Percentiles rank a stretch among this genome's conserved stretches.
Evolutionary conservation across 345 rosid genomes (phyloP).

Genomic region (Geranium brycei): DNA sequence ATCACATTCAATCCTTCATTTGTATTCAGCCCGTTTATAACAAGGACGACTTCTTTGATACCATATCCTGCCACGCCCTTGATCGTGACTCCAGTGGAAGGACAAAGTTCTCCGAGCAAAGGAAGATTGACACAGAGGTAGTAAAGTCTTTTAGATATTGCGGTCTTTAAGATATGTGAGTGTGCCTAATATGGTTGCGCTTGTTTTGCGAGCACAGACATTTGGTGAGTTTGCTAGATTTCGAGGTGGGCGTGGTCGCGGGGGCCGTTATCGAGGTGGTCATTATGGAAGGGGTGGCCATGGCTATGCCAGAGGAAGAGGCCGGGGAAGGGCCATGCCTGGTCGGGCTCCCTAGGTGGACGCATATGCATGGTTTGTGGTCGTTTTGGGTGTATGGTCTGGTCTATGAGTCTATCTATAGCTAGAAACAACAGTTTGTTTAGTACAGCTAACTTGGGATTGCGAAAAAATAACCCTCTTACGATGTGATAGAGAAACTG

Average conservation of each 20-base stretch:
- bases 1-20: background rate
- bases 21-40: constrained; percentile 59
- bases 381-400: background rate
- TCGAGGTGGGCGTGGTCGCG: constrained; percentile 40
- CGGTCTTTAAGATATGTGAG: background rate
- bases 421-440: no score
- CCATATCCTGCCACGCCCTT: constrained; percentile 47
- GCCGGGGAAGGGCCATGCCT: constrained; percentile 22
- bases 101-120: constrained; percentile 70
- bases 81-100: constrained; percentile 48
- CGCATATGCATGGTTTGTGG: background rate
- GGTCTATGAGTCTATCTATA: no score
- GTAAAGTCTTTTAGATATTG: constrained; percentile 19
- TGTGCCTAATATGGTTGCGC: background rate
- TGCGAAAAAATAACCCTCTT: no score
- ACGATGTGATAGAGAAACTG: no score
- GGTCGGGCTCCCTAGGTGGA: constrained; percentile 13
- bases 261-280: constrained; percentile 30
- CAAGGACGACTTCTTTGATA: constrained; percentile 89
- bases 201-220: constrained; percentile 30
- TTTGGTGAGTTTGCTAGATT: constrained; percentile 57
- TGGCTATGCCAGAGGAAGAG: constrained; percentile 25
- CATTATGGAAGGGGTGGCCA: constrained; percentile 29
- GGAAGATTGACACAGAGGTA: constrained; percentile 87
- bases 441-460: no score